Base-by-base conservation (phyloP, 164 flowering plant genomes). In the Piper betle region DNA sequence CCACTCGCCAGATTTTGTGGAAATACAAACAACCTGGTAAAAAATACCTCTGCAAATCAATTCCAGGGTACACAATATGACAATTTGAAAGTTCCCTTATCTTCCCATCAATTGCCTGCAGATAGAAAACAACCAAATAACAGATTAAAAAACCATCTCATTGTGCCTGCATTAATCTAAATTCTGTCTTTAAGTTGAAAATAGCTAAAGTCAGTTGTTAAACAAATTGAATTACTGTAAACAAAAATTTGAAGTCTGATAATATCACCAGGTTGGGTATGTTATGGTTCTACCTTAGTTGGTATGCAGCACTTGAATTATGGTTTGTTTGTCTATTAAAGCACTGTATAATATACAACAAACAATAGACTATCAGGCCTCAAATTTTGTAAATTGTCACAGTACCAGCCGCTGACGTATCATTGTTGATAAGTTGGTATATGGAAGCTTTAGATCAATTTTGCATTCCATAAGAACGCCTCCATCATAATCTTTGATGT, bases 401-500 rank as follows among this genome's bases (percentile, higher is more conserved):
- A 43, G 62, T 71, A 88, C 97, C 93, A 80, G 88, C 68, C 95
- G 82, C 73, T 93, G 97, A 42, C 85, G 93, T 70, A 93, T 76
- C 97, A 93, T 90, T 38, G 87, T 81, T 69, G 97, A 93, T 61
- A 93, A 72, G 80, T 93, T 91, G 62, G 88, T 93, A 63, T 85
- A 93, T 25, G 99, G 99, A 77, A 93, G 96, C 74, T 93, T 93
- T 19, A 83, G 96, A 77, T 93, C 97, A 66, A 93, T 88, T 80
- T 79, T 88, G 78, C 97, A 90, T 72, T 93, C 97, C 99, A 93
- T 93, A 46, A 93, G 93, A 43, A 85, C 81, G 58, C 92, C 99
- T 57, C 99, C 99, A 79, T 93, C 99, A 73, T 93, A 93, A 63
- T 93, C 97, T 71, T 93, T 93, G 57, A 93, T 93, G 69, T 85